Percentiles rank a stretch among this genome's conserved stretches.
These are phyloP conservation scores for Hypericum androsaemum DNA, from an alignment of 345 rosid species.

Conservation along the genomic window DNA sequence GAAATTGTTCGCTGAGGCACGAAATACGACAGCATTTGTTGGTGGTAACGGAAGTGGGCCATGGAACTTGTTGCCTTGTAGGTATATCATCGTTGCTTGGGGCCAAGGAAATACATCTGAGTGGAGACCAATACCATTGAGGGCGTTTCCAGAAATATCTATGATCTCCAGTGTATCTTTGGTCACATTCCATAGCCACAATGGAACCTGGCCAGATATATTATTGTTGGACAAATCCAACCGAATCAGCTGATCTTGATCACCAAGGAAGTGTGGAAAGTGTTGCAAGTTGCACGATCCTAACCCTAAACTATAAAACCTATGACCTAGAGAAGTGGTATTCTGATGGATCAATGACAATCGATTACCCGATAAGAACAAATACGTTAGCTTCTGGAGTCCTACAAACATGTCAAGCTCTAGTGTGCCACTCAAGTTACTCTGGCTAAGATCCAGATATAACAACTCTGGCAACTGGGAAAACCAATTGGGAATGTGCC, in stretches of 20 bases:
- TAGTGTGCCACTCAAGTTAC: slow-evolving; percentile 14
- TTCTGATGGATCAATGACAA: neutral
- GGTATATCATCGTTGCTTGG: too few species aligned
- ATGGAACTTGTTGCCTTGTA: slow-evolving; percentile 2
- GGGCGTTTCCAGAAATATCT: slow-evolving; percentile 4
- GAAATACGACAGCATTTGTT: too few species aligned
- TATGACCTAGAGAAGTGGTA: neutral
- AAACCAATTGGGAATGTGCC: slow-evolving; percentile 15
- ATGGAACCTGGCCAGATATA: too few species aligned
- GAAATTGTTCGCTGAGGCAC: too few species aligned
- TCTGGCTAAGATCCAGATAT: neutral
- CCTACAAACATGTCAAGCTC: slow-evolving; percentile 6
- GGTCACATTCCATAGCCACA: too few species aligned
- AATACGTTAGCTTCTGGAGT: neutral
- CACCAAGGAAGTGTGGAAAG: slow-evolving; percentile 15
- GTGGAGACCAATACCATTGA: neutral
- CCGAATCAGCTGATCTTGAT: too few species aligned
- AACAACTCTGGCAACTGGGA: slow-evolving; percentile 5
- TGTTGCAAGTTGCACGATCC: slow-evolving; percentile 16
- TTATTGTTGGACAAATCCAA: too few species aligned
- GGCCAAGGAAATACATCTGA: neutral
- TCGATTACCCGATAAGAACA: slow-evolving; percentile 6
- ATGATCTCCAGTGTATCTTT: neutral
- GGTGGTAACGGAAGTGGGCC: slow-evolving; percentile 9
- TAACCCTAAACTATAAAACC: neutral